Conservation (phyloP, 345 rosid genomes). For the Eutrema japonicum region DNA sequence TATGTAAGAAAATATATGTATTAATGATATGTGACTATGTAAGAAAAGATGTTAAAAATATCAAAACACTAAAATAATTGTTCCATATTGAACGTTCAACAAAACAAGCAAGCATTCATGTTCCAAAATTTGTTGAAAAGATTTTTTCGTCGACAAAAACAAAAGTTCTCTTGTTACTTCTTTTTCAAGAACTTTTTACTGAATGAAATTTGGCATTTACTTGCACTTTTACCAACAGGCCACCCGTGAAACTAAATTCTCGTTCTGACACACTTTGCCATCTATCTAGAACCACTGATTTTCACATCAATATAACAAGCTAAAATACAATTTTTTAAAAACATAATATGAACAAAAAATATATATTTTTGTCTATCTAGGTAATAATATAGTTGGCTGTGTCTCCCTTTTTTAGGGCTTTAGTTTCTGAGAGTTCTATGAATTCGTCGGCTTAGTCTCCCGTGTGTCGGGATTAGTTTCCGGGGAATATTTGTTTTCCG, state of each 20-base stretch:
- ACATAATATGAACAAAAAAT: not conserved
- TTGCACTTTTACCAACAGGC: conserved; percentile 35
- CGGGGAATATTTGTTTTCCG: too few relatives aligned
- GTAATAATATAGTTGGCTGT: not conserved
- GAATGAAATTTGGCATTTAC: conserved; percentile 25
- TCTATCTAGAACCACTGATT: not conserved
- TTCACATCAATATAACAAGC: conserved; percentile 15
- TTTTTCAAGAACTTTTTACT: conserved; percentile 13
- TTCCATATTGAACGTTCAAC: conserved; percentile 1
- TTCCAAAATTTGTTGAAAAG: not conserved
- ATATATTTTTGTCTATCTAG: not conserved
- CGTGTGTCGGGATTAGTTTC: too few relatives aligned
- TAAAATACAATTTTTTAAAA: not conserved
- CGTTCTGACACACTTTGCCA: conserved; percentile 15
- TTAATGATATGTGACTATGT: too few relatives aligned
- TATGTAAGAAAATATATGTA: too few relatives aligned
- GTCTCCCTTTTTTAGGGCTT: too few relatives aligned
- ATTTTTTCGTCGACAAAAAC: not conserved
- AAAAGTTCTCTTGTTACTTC: not conserved
- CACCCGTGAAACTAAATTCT: conserved; percentile 41
- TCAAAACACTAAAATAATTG: not conserved
- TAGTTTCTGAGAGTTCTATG: too few relatives aligned
- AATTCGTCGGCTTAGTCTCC: too few relatives aligned
- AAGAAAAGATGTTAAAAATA: not conserved
- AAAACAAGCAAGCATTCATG: not conserved